phyloP scores from a whole-genome alignment of 768 basidiomycete species.

The Pleurotus ostreatus region DNA sequence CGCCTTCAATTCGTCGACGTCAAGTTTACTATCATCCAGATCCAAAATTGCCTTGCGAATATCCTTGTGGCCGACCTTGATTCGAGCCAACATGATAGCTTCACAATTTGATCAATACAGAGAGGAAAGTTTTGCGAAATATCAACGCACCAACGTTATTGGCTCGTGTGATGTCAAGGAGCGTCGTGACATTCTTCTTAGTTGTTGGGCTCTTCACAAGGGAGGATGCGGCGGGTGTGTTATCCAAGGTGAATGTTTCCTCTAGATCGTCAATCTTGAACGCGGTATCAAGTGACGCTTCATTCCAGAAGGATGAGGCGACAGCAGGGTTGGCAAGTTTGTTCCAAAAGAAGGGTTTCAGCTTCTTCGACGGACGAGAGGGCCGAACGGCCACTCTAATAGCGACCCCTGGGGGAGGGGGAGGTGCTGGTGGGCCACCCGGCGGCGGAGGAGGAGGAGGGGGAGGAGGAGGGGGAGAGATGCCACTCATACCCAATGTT shows the following conservation, averaged over 20 bases:
- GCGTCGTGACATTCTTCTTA: constrained; percentile 60
- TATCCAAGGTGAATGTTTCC: constrained; percentile 64
- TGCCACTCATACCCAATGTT: constrained; percentile 20
- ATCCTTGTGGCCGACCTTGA: constrained; percentile 59
- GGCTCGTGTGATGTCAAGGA: constrained; percentile 77
- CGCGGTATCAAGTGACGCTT: constrained; percentile 34
- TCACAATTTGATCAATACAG: background rate
- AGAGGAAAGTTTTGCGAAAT: constrained; percentile 7
- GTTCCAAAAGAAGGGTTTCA: constrained; percentile 92
- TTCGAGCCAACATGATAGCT: constrained; percentile 84
- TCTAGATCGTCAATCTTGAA: constrained; percentile 72
- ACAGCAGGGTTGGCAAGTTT: constrained; percentile 52
- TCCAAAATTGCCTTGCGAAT: constrained; percentile 72
- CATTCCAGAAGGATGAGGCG: constrained; percentile 66
- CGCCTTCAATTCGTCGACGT: constrained; percentile 72
- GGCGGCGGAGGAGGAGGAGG: constrained; percentile 25
- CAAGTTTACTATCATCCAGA: constrained; percentile 63
- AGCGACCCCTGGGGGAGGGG: constrained; percentile 29
- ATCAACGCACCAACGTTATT: constrained; percentile 69
- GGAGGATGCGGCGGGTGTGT: constrained; percentile 35
- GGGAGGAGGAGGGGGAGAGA: constrained; percentile 34
- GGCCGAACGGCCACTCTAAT: constrained; percentile 26
- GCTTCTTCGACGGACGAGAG: constrained; percentile 46
- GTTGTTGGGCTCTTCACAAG: constrained; percentile 27
- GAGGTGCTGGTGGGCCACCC: constrained; percentile 29